Base-by-base conservation (phyloP, 768 basidiomycete genomes). In the Piloderma croceum region DNA sequence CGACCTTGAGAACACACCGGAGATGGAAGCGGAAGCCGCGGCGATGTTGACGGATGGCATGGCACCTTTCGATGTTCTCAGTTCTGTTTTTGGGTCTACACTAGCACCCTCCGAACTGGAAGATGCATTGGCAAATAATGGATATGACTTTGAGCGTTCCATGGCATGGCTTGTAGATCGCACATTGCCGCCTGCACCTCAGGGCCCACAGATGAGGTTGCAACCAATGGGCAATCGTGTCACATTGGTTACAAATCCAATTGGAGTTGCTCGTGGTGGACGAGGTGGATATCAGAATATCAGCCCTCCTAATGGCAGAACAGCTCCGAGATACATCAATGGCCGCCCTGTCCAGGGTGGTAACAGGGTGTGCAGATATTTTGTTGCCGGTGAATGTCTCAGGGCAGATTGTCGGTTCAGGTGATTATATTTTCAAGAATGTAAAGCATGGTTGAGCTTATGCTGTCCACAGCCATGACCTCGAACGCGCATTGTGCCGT, bases 391-490 rank as follows among this genome's bases (percentile, higher is more conserved):
- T 12, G 93, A 97, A 62, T 99, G 96, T 57, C 67, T 97, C 43
- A 68, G 96, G 34, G 89, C 92, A 31, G 96, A 99, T 66, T 98
- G 96, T 65, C 81, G 94, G 42, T 99, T 98, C 70, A 97, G 91
- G 94, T 94, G 51, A 48, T 78, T 57, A 19, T 18, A 38, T 12
- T 31, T 20, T 19, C 40, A 45, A 18, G 27, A n/a, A n/a, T n/a
- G n/a, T n/a, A n/a, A n/a, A n/a, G n/a, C 18, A 18, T 34, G 4
- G 34, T 39, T 44, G 10, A 3, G 18, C 42, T 25, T 31, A 36
- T 19, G 39, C 15, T 39, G 12, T 29, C 27, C 9, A 29, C 50
- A 96, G 93, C 52, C 93, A 96, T 57, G 93, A 97, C 54, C 76
- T 96, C 3, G 93, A 97, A 60, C 79, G 93, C 31, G 93, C 93